A percentile compares a stretch with the other conserved stretches of the same genome.
Evolutionary conservation across 208 protist species (phyloP).

Genomic region (Leishmania aethiopica): DNA sequence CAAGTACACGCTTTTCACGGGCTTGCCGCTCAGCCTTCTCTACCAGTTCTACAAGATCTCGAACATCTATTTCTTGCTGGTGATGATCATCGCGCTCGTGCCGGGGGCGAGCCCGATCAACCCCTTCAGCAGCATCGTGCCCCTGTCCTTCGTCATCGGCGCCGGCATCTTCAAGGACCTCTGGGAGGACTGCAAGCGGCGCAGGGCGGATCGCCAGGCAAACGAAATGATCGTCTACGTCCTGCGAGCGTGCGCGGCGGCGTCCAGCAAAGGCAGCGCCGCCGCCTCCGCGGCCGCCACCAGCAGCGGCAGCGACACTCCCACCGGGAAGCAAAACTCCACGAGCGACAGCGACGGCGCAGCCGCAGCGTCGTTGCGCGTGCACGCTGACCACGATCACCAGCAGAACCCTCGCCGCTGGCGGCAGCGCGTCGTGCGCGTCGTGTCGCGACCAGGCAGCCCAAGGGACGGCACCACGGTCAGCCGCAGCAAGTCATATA

Average conservation of each 20-base stretch:
- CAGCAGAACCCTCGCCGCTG: neutral
- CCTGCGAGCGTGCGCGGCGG: conserved; percentile 29
- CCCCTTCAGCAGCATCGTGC: conserved; percentile 87
- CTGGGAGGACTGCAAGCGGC: conserved; percentile 84
- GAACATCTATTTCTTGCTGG: conserved; percentile 95
- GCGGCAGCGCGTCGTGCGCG: neutral
- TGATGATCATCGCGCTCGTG: conserved; percentile 87
- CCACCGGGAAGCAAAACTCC: neutral
- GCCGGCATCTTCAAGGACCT: conserved; percentile 87
- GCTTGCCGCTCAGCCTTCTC: conserved; percentile 71
- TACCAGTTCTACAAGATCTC: conserved; percentile 91
- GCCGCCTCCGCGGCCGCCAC: neutral
- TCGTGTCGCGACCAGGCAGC: neutral
- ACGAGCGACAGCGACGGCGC: neutral
- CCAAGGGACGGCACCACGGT: neutral
- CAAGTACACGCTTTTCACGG: conserved; percentile 65
- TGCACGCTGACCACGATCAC: neutral
- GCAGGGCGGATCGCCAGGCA: conserved; percentile 54
- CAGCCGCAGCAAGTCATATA: neutral
- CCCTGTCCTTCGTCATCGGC: conserved; percentile 85
- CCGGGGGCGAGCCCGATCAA: conserved; percentile 87
- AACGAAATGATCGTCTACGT: conserved; percentile 60
- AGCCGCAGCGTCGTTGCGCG: neutral
- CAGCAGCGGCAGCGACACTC: neutral
- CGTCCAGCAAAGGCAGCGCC: neutral